These are phyloP conservation scores for Fusarium vanettenii DNA, from an alignment of 2,329 filamentous ascomycete species.

Conservation along the genomic window DNA sequence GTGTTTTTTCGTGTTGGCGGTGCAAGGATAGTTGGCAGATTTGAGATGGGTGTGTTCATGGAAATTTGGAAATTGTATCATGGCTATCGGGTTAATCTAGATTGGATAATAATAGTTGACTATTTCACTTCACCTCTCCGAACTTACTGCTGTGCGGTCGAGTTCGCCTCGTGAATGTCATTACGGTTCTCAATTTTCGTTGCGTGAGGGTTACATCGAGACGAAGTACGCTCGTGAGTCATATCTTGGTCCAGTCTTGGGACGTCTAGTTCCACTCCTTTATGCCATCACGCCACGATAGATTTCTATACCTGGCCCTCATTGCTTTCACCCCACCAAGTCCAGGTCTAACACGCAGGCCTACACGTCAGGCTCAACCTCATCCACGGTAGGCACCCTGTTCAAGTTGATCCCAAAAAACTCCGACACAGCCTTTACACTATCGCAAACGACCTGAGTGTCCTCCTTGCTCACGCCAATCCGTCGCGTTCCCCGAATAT, in stretches of 20 bases:
- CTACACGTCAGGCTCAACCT: conserved; percentile 45
- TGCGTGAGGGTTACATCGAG: background rate
- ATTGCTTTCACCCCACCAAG: background rate
- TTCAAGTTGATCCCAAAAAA: conserved; percentile 40
- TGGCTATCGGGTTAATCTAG: background rate
- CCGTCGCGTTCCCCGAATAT: conserved; percentile 50
- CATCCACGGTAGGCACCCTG: conserved; percentile 44
- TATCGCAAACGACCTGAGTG: conserved; percentile 42
- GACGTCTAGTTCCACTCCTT: background rate
- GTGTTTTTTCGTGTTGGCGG: background rate
- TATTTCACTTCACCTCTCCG: background rate
- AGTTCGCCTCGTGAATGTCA: background rate
- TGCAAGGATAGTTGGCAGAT: background rate
- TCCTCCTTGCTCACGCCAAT: conserved; percentile 45
- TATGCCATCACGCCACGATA: background rate
- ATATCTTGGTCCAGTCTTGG: background rate
- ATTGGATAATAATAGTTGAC: background rate
- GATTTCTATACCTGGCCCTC: background rate
- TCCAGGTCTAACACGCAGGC: background rate
- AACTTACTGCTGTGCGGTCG: background rate
- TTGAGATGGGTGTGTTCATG: background rate
- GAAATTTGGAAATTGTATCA: background rate
- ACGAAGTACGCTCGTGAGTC: background rate
- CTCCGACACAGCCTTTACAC: conserved; percentile 37
- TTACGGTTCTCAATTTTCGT: background rate